Conservation (phyloP, 2,329 filamentous ascomycete species). For the Chaetomiaceae sp. region DNA sequence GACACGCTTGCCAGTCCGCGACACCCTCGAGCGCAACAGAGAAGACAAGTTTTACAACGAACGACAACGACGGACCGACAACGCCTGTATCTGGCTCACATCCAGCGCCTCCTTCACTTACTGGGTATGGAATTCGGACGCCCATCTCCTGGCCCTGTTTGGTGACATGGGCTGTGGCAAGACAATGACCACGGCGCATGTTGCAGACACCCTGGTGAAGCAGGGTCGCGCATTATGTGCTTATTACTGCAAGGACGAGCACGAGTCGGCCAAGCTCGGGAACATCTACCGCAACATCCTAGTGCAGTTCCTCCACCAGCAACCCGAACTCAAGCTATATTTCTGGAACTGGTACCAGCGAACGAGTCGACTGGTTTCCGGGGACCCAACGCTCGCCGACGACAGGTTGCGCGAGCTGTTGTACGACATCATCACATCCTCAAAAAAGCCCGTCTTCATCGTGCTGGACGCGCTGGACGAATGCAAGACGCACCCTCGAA, state of each 20-base stretch:
- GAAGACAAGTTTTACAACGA: not conserved
- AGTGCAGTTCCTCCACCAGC: not conserved
- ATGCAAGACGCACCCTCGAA: not conserved
- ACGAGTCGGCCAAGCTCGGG: not conserved
- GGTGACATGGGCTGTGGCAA: constrained; percentile 8
- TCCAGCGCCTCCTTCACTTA: not conserved
- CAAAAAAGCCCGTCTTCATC: not conserved
- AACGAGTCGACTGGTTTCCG: not conserved
- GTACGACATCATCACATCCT: not conserved
- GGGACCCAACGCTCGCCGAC: not conserved
- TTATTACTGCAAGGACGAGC: constrained; percentile 7
- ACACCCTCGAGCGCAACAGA: not conserved
- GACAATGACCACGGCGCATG: constrained; percentile 6
- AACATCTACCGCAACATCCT: constrained; percentile 11
- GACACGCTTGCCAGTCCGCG: not conserved
- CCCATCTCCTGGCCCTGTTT: constrained; percentile 1
- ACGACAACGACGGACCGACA: not conserved
- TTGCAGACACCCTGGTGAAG: not conserved
- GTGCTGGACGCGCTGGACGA: constrained; percentile 4
- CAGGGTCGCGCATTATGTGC: not conserved
- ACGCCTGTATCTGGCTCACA: not conserved
- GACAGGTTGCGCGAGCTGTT: not conserved
- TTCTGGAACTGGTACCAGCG: constrained; percentile 9
- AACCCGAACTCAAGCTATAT: not conserved
- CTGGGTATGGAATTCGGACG: not conserved